Evolutionary conservation across 495 filamentous ascomycete genomes (phyloP), one percentile per base, ranked within the genome.

Genomic region (Penicillium lagena): DNA sequence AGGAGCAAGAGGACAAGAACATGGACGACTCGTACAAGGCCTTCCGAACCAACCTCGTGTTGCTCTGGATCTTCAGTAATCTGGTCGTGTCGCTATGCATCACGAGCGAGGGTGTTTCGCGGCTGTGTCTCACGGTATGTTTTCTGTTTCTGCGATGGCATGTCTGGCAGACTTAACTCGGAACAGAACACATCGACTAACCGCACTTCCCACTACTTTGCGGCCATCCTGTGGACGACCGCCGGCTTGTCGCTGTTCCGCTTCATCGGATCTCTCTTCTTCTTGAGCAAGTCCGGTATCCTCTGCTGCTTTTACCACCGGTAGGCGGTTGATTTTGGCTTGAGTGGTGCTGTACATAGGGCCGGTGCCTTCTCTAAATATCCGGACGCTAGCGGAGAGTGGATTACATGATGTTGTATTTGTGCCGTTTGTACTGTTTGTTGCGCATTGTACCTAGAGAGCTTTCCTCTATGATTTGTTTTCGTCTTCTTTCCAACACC

Each of bases 11-110:
- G 30, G 76, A 81, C 56, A 89, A 86, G 68, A 87, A 85, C 11
- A 78, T 96, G 55, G 93, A 98, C 42, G 93, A 98, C 61, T 89
- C 87, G 29, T 98, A 96, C 77, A 96, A 94, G 73, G 89, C 86
- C 69, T 98, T 98, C 87, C 75, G 93, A 63, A 98, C 93, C 9
- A 86, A 84, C 58, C 74, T 98, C 43, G 86, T 96, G 39, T 82
- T 88, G 31, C 63, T 79, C 1, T 98, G 94, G 93, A 86, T 96
- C 52, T 95, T 96, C 66, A 90, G 88, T 31, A 98, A 98, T 64
- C 78, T 82, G 55, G 58, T 90, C 28, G 68, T 98, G 31, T 77
- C 82, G 43, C 77, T 96, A 40, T 75, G 84, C 52, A 94, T 98
- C 58, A 96, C 89, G 15, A 87, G 81, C 48, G 83, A 90, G 46